These are phyloP conservation scores for Uronychia setigera DNA, from an alignment of 73 alveolate species.

Conservation along the genomic window DNA sequence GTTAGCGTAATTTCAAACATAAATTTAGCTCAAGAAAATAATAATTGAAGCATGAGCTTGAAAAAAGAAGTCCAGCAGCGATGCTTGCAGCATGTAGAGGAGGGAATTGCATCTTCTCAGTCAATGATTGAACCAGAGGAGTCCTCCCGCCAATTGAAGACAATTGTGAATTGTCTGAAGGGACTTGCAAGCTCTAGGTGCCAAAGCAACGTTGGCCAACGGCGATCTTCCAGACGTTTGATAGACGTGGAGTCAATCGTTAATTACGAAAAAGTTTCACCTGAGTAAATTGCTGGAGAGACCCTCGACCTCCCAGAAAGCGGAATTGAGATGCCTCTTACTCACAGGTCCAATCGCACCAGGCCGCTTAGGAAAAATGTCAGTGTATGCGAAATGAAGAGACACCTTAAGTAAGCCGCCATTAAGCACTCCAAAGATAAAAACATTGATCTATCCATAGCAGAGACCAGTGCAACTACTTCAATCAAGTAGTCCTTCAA, in stretches of 20 bases:
- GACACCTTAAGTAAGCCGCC: neutral
- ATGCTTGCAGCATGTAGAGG: too few relatives aligned
- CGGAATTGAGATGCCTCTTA: neutral
- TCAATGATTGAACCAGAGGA: too few relatives aligned
- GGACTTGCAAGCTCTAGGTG: neutral
- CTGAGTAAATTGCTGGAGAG: neutral
- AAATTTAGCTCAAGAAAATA: too few relatives aligned
- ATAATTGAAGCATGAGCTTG: too few relatives aligned
- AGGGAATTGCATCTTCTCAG: too few relatives aligned
- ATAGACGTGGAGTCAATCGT: neutral
- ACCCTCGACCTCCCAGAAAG: neutral
- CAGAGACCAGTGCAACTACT: neutral
- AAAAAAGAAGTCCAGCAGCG: too few relatives aligned
- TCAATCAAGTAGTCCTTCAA: neutral
- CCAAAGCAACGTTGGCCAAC: conserved; percentile 1
- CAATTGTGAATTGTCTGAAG: neutral
- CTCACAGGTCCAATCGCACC: neutral
- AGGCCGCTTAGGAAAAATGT: neutral
- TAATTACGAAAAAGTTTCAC: neutral
- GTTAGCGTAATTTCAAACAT: too few relatives aligned
- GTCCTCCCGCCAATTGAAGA: neutral
- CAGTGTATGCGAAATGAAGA: neutral
- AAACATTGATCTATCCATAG: neutral
- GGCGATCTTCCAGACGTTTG: conserved; percentile 1
- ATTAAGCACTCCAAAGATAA: neutral